phyloP scores from a whole-genome alignment of 1,284 basidiomycete genomes.

The Sphagnurus paluster region DNA sequence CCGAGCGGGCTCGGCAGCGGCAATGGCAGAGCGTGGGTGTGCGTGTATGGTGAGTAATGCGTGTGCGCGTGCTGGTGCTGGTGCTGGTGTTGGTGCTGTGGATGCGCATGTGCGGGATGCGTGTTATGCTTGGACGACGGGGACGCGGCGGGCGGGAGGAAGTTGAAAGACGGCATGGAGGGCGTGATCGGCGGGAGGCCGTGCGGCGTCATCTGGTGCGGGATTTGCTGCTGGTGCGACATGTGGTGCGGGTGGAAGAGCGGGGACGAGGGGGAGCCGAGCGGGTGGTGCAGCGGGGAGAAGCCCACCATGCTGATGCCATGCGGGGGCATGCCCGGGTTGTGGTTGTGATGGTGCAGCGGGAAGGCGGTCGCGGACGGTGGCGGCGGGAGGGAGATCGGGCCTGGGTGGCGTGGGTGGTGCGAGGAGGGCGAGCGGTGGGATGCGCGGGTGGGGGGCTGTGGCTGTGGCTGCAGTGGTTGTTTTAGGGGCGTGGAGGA shows the following conservation, averaged over 20 bases:
- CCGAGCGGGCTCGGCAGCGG: conserved; percentile 1
- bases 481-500: not conserved
- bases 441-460: not conserved
- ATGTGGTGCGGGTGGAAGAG: conserved; percentile 6
- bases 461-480: not conserved
- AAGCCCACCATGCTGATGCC: conserved; percentile 16
- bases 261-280: conserved; percentile 23
- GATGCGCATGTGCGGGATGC: no score
- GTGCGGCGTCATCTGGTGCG: conserved; percentile 54
- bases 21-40: no score
- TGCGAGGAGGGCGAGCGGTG: conserved; percentile 21
- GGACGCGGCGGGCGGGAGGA: conserved; percentile 47
- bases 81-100: conserved; percentile 11
- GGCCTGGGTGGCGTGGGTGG: conserved; percentile 64
- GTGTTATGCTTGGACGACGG: no score
- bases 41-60: not conserved
- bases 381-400: conserved; percentile 67
- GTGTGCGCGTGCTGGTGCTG: conserved; percentile 2
- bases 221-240: conserved; percentile 24
- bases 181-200: conserved; percentile 77
- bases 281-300: conserved; percentile 36
- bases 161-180: conserved; percentile 77
- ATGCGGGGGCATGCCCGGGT: conserved; percentile 28
- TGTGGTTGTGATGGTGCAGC: conserved; percentile 27
- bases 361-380: conserved; percentile 38